Conservation (phyloP, 2,329 filamentous ascomycete genomes). For the Teratosphaeriaceae sp. region DNA sequence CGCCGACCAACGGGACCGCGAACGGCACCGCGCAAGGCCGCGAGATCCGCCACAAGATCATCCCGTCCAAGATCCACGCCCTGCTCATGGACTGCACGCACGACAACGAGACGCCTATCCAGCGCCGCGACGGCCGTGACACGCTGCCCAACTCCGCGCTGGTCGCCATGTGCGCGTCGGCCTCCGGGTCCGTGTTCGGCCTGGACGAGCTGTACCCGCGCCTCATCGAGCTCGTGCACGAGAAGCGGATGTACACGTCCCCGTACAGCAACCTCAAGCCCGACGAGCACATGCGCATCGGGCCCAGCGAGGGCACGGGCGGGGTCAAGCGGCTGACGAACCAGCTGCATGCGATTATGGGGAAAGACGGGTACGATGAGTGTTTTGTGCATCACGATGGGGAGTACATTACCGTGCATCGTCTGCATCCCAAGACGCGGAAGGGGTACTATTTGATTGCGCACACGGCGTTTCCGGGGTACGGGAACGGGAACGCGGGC, state of each 20-base stretch:
- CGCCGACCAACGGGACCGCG: slow-evolving; percentile 25
- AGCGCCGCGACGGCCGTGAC: slow-evolving; percentile 90
- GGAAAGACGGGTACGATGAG: slow-evolving; percentile 87
- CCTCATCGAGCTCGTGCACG: slow-evolving; percentile 86
- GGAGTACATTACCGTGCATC: slow-evolving; percentile 92
- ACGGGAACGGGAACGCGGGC: slow-evolving; percentile 73
- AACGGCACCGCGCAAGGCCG: slow-evolving; percentile 34
- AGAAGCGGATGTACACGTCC: slow-evolving; percentile 77
- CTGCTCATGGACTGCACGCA: slow-evolving; percentile 99
- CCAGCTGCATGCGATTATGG: slow-evolving; percentile 92
- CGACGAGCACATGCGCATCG: slow-evolving; percentile 50
- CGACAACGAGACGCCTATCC: slow-evolving; percentile 92
- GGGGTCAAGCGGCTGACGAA: slow-evolving; percentile 90
- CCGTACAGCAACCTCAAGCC: slow-evolving; percentile 54
- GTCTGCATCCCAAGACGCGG: slow-evolving; percentile 84
- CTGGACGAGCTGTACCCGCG: slow-evolving; percentile 96
- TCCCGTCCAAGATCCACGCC: slow-evolving; percentile 82
- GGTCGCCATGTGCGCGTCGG: slow-evolving; percentile 92
- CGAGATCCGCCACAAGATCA: slow-evolving; percentile 73
- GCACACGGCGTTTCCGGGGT: slow-evolving; percentile 90
- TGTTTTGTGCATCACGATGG: slow-evolving; percentile 95
- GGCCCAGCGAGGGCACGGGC: slow-evolving; percentile 76
- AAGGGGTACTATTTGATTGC: slow-evolving; percentile 95
- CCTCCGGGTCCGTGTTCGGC: slow-evolving; percentile 93
- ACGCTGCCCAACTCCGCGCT: slow-evolving; percentile 90